Evolutionary conservation across 345 rosid species (phyloP).

Genomic region (Hypericum androsaemum): DNA sequence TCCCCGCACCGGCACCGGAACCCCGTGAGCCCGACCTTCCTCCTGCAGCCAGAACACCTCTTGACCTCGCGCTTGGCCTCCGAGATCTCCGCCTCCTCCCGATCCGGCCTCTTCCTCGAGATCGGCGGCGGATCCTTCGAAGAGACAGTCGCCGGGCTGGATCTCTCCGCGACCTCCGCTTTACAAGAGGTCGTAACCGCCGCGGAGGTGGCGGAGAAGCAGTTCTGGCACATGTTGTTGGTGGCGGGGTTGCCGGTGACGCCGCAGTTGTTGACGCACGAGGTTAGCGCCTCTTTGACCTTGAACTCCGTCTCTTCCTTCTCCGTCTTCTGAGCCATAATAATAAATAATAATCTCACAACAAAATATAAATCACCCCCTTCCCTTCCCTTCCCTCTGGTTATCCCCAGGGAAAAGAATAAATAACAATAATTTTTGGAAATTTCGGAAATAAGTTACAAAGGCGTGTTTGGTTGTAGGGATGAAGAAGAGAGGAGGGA

Average conservation of each 20-base stretch:
- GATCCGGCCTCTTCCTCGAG: slow-evolving; percentile 10
- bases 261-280: slow-evolving; percentile 70
- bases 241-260: slow-evolving; percentile 81
- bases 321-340: slow-evolving; percentile 5
- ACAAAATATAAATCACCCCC: neutral
- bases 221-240: slow-evolving; percentile 94
- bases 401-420: too few species aligned
- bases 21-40: slow-evolving; percentile 92
- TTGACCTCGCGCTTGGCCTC: slow-evolving; percentile 54
- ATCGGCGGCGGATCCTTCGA: slow-evolving; percentile 7
- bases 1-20: slow-evolving; percentile 95
- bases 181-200: too few species aligned
- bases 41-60: slow-evolving; percentile 78
- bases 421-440: too few species aligned
- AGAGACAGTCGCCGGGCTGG: slow-evolving; percentile 8
- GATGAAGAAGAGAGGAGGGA: too few species aligned
- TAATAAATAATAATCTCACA: too few species aligned
- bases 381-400: neutral
- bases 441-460: too few species aligned
- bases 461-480: too few species aligned
- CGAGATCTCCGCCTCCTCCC: slow-evolving; percentile 6
- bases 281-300: slow-evolving; percentile 64
- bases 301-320: slow-evolving; percentile 2
- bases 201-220: slow-evolving; percentile 30
- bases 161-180: too few species aligned